Evolutionary conservation across 1,284 basidiomycete species (phyloP), one percentile per base, ranked within the genome.

Genomic region (Coniferiporia weirii): DNA sequence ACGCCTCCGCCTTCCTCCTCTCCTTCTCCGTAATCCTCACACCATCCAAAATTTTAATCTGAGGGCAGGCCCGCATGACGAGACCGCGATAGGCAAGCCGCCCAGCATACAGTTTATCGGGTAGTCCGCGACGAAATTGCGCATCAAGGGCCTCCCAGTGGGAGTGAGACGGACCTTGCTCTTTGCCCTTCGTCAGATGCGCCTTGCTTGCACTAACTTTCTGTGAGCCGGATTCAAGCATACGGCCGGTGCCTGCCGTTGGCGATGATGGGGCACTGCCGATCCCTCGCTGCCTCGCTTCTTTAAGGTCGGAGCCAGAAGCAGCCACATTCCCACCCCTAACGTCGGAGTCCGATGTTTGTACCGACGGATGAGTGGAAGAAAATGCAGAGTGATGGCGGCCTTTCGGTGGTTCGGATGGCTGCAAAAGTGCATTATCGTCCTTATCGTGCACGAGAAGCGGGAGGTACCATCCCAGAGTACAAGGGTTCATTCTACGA

Each of bases 401-500:
- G 38, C 40, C 57, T 40, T 54, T 59, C 12, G 47, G 35, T 38
- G 57, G 57, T 20, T 85, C 84, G 32, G 80, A 84, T 49, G 84
- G 84, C 67, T 85, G 83, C 67, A 85, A 36, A 9, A 68, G 70
- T 63, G 84, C 86, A 12, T 84, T 85, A 67, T 84, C 83, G 67
- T 86, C 85, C 65, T 78, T 79, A 50, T 66, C 66, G 51, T 63
- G 64, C 56, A 91, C 82, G 54, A 95, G 77, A 64, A 96, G 75
- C 19, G 95, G 93, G 22, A 96, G 79, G 72, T 97, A 97, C 86
- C 93, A 95, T 5, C 90, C 89, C n/a, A 95, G 81, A 27, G 93
- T 96, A 64, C 89, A 91, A 54, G 95, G 94, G 70, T 98, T 97
- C 92, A 95, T 95, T 76, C 89, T 89, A 70, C 55, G 66, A 52